Percentiles rank a stretch among this genome's conserved stretches.
Evolutionary conservation across 192 early-diverging fungal species (phyloP).

Genomic region (Gonapodya sp.): DNA sequence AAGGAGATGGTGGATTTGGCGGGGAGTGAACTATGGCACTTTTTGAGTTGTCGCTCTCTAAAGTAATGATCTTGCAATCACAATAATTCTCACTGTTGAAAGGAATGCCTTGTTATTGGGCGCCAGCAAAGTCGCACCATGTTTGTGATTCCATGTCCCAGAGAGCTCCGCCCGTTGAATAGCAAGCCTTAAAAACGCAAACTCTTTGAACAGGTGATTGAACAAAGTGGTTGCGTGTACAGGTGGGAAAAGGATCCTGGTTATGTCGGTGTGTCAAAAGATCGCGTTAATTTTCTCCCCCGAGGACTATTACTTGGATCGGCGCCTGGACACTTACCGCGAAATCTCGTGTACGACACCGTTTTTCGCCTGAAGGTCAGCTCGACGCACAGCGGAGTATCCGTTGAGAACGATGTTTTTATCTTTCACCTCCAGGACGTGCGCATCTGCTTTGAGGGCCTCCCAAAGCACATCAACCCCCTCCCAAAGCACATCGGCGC

Average conservation of each 20-base stretch:
- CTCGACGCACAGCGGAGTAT: background rate
- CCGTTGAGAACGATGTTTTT: background rate
- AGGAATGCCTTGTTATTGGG: background rate
- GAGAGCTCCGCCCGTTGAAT: background rate
- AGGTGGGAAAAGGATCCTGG: background rate
- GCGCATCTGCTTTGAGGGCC: background rate
- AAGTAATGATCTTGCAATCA: too few relatives aligned
- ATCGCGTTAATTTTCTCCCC: too few relatives aligned
- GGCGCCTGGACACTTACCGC: conserved; percentile 1
- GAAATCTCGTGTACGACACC: conserved; percentile 7
- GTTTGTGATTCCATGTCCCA: background rate
- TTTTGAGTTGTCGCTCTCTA: too few relatives aligned
- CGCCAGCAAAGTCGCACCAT: background rate
- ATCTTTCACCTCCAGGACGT: background rate
- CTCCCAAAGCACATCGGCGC: too few relatives aligned
- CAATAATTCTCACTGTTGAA: background rate
- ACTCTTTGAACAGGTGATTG: background rate
- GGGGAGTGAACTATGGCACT: background rate
- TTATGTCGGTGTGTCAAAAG: too few relatives aligned
- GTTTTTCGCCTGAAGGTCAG: background rate
- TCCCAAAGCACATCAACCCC: too few relatives aligned
- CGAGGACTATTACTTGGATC: too few relatives aligned
- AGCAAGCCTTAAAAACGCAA: background rate
- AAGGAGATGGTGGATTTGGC: background rate
- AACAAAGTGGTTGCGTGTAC: background rate